phyloP scores from a whole-genome alignment of 192 early-diverging fungal genomes.

The Coemansia sp. region DNA sequence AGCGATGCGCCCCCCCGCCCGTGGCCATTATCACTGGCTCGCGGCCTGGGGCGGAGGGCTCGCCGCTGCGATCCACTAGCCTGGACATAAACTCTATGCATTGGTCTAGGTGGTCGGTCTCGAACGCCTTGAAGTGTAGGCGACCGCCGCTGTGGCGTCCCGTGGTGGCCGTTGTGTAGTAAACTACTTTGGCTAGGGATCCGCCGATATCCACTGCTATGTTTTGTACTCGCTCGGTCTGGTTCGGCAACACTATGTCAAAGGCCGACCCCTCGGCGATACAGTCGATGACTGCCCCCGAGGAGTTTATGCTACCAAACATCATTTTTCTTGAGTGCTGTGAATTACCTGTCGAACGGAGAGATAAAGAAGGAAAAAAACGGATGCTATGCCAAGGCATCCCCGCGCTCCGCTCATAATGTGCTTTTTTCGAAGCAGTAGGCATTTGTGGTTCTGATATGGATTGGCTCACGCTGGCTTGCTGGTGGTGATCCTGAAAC shows the following conservation, averaged over 20 bases:
- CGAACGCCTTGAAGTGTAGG: slow-evolving; percentile 90
- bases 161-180: slow-evolving; percentile 52
- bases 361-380: neutral
- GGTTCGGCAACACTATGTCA: slow-evolving; percentile 88
- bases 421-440: no score
- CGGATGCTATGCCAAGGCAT: neutral
- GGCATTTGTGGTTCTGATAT: no score
- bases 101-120: slow-evolving; percentile 87
- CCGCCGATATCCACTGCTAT: slow-evolving; percentile 90
- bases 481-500: no score
- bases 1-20: slow-evolving; percentile 85
- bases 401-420: no score
- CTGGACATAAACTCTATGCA: slow-evolving; percentile 80
- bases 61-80: slow-evolving; percentile 52
- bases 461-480: no score
- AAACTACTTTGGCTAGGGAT: slow-evolving; percentile 74
- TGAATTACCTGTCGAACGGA: neutral
- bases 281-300: slow-evolving; percentile 38
- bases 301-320: slow-evolving; percentile 51
- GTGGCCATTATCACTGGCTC: slow-evolving; percentile 73
- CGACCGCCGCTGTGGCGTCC: slow-evolving; percentile 62
- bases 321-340: slow-evolving; percentile 19
- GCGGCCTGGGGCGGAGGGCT: neutral
- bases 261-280: slow-evolving; percentile 41
- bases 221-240: slow-evolving; percentile 75